Base-by-base conservation (phyloP, 2,329 filamentous ascomycete species). In the Calonectria hawksworthii region DNA sequence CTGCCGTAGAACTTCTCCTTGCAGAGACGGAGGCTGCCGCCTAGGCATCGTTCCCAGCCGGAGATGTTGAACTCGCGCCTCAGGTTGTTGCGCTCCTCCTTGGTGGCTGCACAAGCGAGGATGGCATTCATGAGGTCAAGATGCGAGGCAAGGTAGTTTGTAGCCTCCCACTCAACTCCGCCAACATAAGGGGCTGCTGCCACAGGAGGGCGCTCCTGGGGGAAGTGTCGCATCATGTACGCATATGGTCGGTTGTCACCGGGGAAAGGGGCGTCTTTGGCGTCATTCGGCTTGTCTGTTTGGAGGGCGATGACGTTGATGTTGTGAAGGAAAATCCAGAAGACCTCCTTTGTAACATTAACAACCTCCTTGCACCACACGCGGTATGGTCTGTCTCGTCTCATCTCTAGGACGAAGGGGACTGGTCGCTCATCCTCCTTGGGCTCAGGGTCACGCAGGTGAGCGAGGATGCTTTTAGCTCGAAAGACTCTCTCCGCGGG, bases 281-380 rank as follows among this genome's bases (percentile, higher is more conserved):
- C 74, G 54, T 50, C 79, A 75, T 75, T 78, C 16, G 67, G 59
- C 79, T 85, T 85, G 56, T 88, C 87, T 41, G 86, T 81, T 2
- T 93, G 91, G 41, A 94, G 85, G 28, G 95, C 90, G 47, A 99
- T 91, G 59, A 98, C 93, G 81, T 99, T 99, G 73, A 98, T 89
- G 79, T 98, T 94, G 85, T 99, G 96, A 69, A 99, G 89, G 87
- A 99, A 99, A 83, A 99, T 99, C 96, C 96, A 99, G 84, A 99
- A 99, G 34, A 99, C 96, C 84, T 99, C 96, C 85, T 98, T 98
- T 52, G 96, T 98, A 63, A 99, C 96, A 80, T 94, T 96, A 74
- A 93, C 93, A 23, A 96, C 92, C 86, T 99, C 97, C 84, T 96
- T 97, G 86, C 94, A 95, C 96, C 96, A 99, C 3, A 98, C 91